Percentiles rank a stretch among this genome's conserved stretches.
Conservation (phyloP, 257 asterid genomes). For the Rauvolfia tetraphylla region DNA sequence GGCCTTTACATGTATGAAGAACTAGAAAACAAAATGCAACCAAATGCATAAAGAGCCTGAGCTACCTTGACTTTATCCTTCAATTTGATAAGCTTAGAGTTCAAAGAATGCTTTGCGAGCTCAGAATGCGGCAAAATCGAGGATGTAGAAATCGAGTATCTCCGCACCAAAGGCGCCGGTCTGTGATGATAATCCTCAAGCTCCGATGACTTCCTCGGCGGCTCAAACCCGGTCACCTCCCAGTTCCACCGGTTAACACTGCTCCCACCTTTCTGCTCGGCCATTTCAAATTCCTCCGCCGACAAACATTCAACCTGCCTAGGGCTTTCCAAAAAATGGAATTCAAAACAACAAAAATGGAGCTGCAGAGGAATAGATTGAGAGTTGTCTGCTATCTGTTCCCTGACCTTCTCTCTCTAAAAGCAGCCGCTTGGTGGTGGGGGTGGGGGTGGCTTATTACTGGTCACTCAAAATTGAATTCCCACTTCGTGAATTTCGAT, state of each 20-base stretch:
- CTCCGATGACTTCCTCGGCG: conserved; percentile 62
- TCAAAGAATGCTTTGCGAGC: conserved; percentile 48
- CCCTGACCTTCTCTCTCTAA: conserved; percentile 18
- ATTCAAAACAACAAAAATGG: conserved; percentile 14
- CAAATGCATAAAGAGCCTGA: neutral
- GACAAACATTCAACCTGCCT: neutral
- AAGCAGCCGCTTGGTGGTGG: neutral
- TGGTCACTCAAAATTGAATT: conserved; percentile 25
- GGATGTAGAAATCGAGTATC: conserved; percentile 73
- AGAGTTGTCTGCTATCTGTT: conserved; percentile 13
- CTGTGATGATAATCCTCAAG: conserved; percentile 47
- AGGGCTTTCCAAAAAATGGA: neutral
- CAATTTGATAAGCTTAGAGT: conserved; percentile 61
- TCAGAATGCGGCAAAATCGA: conserved; percentile 47
- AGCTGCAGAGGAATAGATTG: conserved; percentile 18
- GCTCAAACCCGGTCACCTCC: conserved; percentile 96
- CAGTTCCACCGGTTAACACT: conserved; percentile 86
- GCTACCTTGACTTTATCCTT: conserved; percentile 79
- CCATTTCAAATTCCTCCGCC: conserved; percentile 34
- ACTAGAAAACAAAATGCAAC: neutral
- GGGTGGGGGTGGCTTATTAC: neutral
- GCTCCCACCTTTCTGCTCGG: conserved; percentile 65
- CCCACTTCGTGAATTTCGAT: conserved; percentile 22
- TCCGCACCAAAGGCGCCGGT: conserved; percentile 40
- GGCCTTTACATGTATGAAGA: neutral